Base-by-base conservation (phyloP, 441 rosid species). In the Erodium chrysanthum region DNA sequence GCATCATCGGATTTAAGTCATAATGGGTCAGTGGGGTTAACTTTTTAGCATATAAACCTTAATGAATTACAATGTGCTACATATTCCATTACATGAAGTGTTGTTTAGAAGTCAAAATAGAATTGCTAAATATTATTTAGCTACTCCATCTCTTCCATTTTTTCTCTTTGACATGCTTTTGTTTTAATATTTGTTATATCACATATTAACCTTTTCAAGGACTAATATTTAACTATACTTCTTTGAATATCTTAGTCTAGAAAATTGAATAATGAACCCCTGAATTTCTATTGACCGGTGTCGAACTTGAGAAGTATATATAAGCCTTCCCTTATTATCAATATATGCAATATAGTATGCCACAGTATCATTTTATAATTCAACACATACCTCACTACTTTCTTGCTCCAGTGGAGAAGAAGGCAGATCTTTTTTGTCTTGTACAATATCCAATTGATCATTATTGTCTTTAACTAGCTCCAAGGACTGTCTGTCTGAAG, bases 341-440 rank as follows among this genome's bases (percentile, higher is more conserved):
- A 48, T 48, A 48, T 48, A 48, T 48, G 20, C 56, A 48, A n/a
- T 48, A n/a, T 48, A 48, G 20, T 48, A 48, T 48, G 14, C 14
- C 46, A 40, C 14, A 48, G 0, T 48, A 48, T 48, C 56, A 48
- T n/a, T n/a, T 48, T 42, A 22, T 65, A 17, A 52, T 71, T 73
- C 64, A 31, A 65, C 59, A 68, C 69, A 68, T 84, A 90, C 99
- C 93, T 92, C 98, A 71, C 84, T 87, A 74, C 81, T 74, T 83
- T 87, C 98, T 21, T 81, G 74, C 70, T 92, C 99, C 66, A 77
- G 75, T 46, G 89, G 80, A 69, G 92, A 76, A 68, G 86, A 82
- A 54, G 81, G 70, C 66, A 82, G 69, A 75, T 86, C 97, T 71
- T 77, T 79, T 80, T 68, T 82, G 67, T 88, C 91, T 61, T 80